Evolutionary conservation across 306 rosid genomes (phyloP).

Genomic region (Dalbergia oliveri): DNA sequence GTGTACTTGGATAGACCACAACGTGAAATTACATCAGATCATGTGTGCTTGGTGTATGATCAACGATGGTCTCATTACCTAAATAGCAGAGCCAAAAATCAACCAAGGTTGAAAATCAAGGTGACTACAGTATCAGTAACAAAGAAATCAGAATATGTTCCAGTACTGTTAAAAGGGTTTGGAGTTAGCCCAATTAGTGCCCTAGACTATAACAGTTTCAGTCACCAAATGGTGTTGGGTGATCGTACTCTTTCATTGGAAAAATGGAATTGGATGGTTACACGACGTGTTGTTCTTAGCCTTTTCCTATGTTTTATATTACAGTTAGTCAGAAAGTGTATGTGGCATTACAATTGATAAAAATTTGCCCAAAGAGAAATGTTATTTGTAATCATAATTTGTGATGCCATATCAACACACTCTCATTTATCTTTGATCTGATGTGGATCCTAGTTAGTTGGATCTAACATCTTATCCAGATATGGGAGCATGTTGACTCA

Average conservation of each 20-base stretch:
- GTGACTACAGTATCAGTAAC: no score
- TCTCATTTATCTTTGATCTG: no score
- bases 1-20: background rate
- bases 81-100: background rate
- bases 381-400: no score
- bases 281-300: background rate
- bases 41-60: conserved; percentile 2
- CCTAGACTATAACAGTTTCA: no score
- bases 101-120: background rate
- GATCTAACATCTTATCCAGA: no score
- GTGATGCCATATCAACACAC: no score
- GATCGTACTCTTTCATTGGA: background rate
- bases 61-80: background rate
- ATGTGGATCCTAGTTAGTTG: no score
- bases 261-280: background rate
- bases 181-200: background rate
- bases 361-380: no score
- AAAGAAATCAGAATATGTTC: no score
- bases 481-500: no score
- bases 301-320: background rate
- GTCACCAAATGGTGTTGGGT: background rate
- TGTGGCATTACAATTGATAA: no score
- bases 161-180: background rate
- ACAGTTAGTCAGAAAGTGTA: no score
- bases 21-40: background rate